phyloP scores from a whole-genome alignment of 805 yeast species.

The Pichia rugopelliculosa region DNA sequence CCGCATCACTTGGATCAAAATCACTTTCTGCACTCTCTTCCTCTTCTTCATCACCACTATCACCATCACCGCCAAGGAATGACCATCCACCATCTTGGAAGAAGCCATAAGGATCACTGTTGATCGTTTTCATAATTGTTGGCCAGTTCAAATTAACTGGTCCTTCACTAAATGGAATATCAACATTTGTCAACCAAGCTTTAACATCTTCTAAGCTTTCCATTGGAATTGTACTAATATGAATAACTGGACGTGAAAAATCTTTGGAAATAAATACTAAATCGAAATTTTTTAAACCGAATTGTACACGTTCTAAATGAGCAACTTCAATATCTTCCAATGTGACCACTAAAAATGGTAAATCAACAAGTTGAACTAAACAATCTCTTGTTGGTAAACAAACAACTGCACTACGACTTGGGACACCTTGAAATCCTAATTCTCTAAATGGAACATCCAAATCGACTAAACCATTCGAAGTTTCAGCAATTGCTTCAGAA shows the following conservation, averaged over 20 bases:
- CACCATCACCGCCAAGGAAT: slow-evolving; percentile 84
- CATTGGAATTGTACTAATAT: slow-evolving; percentile 91
- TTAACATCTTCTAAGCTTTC: slow-evolving; percentile 86
- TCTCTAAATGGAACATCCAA: slow-evolving; percentile 94
- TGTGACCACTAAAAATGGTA: slow-evolving; percentile 90
- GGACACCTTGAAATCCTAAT: slow-evolving; percentile 95
- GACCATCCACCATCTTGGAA: slow-evolving; percentile 95
- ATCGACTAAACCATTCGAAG: slow-evolving; percentile 75
- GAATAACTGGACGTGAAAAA: slow-evolving; percentile 78
- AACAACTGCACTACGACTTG: slow-evolving; percentile 85
- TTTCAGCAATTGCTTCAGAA: slow-evolving; percentile 86
- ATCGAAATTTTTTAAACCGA: slow-evolving; percentile 94
- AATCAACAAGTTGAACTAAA: slow-evolving; percentile 86
- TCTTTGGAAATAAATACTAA: slow-evolving; percentile 95
- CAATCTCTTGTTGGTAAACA: slow-evolving; percentile 98
- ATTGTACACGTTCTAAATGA: slow-evolving; percentile 93
- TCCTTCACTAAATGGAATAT: slow-evolving; percentile 90
- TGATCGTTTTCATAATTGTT: slow-evolving; percentile 88
- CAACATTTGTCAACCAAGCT: slow-evolving; percentile 97
- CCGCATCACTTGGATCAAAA: slow-evolving; percentile 59
- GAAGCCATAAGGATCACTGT: slow-evolving; percentile 89
- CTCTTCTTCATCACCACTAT: slow-evolving; percentile 60
- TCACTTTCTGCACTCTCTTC: slow-evolving; percentile 60
- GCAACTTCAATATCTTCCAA: slow-evolving; percentile 90
- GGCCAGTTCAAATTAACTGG: slow-evolving; percentile 95